A percentile compares a stretch with the other conserved stretches of the same genome.
phyloP scores from a whole-genome alignment of 441 rosid species.

The Bruguiera hainesii region DNA sequence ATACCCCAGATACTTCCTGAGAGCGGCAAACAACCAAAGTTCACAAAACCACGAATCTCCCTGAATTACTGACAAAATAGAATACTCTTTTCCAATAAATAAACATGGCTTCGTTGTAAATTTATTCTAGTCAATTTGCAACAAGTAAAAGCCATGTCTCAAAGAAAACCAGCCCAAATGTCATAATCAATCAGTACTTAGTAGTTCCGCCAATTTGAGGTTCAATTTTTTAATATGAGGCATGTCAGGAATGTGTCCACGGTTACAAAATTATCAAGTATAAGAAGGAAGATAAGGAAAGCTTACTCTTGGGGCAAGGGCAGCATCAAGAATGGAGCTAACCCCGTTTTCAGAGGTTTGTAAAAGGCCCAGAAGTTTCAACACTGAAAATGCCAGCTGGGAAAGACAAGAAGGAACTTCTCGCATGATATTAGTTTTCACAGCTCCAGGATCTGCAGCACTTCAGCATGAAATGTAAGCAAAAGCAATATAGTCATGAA shows the following conservation, averaged over 20 bases:
- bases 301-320: constrained; percentile 82
- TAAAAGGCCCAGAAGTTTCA: constrained; percentile 56
- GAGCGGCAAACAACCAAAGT: constrained; percentile 1
- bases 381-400: constrained; percentile 33
- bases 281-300: neutral
- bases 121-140: too few relatives aligned
- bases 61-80: neutral
- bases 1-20: constrained; percentile 68
- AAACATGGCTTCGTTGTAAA: too few relatives aligned
- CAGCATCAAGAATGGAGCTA: constrained; percentile 70
- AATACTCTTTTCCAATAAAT: neutral
- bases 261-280: neutral
- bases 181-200: too few relatives aligned
- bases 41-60: neutral
- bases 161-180: too few relatives aligned
- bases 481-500: neutral
- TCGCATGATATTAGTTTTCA: constrained; percentile 79
- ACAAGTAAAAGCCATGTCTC: too few relatives aligned
- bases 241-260: neutral
- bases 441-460: constrained; percentile 90
- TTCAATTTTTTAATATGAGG: neutral
- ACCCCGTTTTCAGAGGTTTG: constrained; percentile 61
- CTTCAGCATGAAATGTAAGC: constrained; percentile 34
- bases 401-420: constrained; percentile 72
- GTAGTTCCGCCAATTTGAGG: too few relatives aligned